Conservation (phyloP, 2,329 filamentous ascomycete species). For the Leptosphaerulina australis region DNA sequence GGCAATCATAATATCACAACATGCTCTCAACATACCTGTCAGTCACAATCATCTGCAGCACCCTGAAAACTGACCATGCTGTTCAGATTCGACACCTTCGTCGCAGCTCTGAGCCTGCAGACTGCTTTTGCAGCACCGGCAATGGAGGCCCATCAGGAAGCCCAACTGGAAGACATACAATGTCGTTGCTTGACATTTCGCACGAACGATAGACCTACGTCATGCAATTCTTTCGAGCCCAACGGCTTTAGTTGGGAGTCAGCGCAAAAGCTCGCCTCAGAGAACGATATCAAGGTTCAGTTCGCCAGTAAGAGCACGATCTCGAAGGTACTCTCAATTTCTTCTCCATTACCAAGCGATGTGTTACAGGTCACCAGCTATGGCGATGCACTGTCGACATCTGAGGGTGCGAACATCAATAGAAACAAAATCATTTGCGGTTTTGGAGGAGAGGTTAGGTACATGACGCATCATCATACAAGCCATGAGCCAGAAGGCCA, state of each 20-base stretch:
- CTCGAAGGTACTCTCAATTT: constrained; percentile 25
- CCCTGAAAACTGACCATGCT: background rate
- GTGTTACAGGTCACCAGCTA: constrained; percentile 22
- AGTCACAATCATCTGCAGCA: background rate
- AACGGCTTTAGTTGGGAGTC: constrained; percentile 33
- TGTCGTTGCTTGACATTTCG: constrained; percentile 38
- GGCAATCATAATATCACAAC: background rate
- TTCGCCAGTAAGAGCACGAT: constrained; percentile 33
- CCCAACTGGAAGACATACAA: constrained; percentile 26
- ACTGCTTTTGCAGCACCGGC: constrained; percentile 19
- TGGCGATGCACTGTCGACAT: constrained; percentile 17
- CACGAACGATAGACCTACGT: constrained; percentile 22
- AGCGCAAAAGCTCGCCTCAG: constrained; percentile 29
- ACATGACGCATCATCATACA: constrained; percentile 8
- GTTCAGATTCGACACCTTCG: background rate
- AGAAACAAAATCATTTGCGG: constrained; percentile 36
- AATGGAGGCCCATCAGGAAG: constrained; percentile 9
- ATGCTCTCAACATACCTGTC: background rate
- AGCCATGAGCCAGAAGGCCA: constrained; percentile 15
- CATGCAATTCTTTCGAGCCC: constrained; percentile 31
- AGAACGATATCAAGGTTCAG: constrained; percentile 31
- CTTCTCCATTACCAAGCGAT: constrained; percentile 27
- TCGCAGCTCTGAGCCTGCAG: background rate
- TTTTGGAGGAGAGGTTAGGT: constrained; percentile 29
- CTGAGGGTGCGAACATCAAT: constrained; percentile 9